These are phyloP conservation scores for Fusarium dlaminii DNA, from an alignment of 2,329 filamentous ascomycete genomes.

Conservation along the genomic window DNA sequence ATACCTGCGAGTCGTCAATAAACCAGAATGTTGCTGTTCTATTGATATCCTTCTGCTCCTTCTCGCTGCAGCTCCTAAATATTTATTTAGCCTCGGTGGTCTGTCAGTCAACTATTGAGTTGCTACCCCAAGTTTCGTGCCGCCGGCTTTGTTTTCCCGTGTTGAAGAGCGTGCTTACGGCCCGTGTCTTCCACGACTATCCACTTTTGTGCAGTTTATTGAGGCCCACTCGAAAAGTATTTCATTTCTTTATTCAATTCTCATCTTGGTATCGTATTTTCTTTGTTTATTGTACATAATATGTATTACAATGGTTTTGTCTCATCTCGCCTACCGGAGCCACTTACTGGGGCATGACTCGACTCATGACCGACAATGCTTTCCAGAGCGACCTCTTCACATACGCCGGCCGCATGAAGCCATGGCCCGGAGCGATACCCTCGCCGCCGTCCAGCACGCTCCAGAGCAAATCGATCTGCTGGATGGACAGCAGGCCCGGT, in stretches of 20 bases:
- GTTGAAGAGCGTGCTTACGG: no score
- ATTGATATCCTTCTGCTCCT: no score
- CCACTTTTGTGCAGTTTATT: no score
- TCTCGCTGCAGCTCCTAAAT: no score
- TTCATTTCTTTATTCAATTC: not conserved
- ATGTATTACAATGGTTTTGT: rapidly evolving
- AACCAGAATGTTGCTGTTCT: no score
- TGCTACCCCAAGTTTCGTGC: no score
- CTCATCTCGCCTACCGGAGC: not conserved
- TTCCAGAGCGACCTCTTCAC: not conserved
- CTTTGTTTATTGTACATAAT: rapidly evolving
- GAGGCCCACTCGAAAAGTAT: no score
- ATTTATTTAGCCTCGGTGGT: no score
- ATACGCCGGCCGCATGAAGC: not conserved
- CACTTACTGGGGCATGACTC: not conserved
- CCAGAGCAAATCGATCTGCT: not conserved
- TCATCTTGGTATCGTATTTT: not conserved
- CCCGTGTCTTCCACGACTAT: no score
- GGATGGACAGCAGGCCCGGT: not conserved
- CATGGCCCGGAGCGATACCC: rapidly evolving
- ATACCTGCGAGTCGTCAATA: no score
- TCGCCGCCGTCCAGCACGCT: not conserved
- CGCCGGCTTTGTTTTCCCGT: no score
- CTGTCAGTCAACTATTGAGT: no score
- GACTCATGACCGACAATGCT: not conserved